A percentile compares a stretch with the other conserved stretches of the same genome.
These are phyloP conservation scores for Penicillium antarcticum DNA, from an alignment of 495 filamentous ascomycete genomes.

Conservation along the genomic window DNA sequence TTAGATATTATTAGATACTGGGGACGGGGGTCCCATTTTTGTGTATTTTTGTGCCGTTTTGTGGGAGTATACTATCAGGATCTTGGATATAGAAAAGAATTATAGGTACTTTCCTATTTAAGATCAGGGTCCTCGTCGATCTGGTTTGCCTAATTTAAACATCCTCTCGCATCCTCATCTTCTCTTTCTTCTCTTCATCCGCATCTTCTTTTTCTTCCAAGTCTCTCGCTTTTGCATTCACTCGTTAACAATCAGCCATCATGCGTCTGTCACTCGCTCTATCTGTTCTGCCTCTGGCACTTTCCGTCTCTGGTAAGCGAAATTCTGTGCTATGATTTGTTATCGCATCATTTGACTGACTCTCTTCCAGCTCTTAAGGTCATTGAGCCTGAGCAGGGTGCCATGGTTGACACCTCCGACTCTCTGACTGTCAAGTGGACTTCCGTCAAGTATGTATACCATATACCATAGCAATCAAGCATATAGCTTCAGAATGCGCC, in stretches of 20 bases:
- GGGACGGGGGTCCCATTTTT: slow-evolving; percentile 2
- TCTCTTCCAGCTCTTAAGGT: slow-evolving; percentile 25
- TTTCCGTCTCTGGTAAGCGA: slow-evolving; percentile 20
- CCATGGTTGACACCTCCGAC: slow-evolving; percentile 21
- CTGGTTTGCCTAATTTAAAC: neutral
- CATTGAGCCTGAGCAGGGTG: slow-evolving; percentile 31
- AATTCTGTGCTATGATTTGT: neutral
- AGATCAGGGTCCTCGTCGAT: too few species aligned
- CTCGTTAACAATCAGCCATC: slow-evolving; percentile 1
- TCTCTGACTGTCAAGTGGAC: slow-evolving; percentile 37
- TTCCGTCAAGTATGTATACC: slow-evolving; percentile 28
- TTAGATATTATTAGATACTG: slow-evolving; percentile 17
- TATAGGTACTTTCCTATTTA: too few species aligned
- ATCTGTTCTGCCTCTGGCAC: slow-evolving; percentile 22
- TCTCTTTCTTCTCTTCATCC: neutral
- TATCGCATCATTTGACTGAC: slow-evolving; percentile 1
- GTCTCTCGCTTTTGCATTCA: neutral
- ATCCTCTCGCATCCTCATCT: neutral
- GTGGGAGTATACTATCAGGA: too few species aligned
- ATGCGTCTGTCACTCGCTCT: slow-evolving; percentile 25
- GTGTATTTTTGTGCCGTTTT: slow-evolving; percentile 2
- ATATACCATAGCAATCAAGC: neutral
- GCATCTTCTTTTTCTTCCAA: neutral
- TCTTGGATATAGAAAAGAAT: too few species aligned
- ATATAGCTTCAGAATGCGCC: too few species aligned